Percentiles rank a stretch among this genome's conserved stretches.
Conservation (phyloP, 139 green algal genomes). For the Chlorella sp. region DNA sequence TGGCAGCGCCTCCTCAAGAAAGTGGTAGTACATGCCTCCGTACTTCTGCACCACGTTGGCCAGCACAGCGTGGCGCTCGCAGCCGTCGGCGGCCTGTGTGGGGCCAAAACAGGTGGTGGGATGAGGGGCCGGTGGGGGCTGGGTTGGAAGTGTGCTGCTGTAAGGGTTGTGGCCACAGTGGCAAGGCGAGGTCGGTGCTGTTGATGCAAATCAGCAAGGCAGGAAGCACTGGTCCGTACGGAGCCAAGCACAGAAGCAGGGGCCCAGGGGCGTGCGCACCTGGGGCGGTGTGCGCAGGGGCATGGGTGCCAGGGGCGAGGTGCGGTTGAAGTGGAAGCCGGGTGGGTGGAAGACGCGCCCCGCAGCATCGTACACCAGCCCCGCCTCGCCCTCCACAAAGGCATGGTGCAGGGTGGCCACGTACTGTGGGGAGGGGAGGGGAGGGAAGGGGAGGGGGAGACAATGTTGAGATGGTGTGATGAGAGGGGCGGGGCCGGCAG, state of each 20-base stretch:
- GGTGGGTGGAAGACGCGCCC: constrained; percentile 45
- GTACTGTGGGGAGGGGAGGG: constrained; percentile 11
- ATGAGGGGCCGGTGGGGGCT: too few relatives aligned
- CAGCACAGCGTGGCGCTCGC: constrained; percentile 20
- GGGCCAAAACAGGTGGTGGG: not conserved
- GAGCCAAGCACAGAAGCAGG: not conserved
- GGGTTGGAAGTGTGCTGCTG: not conserved
- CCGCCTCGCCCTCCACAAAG: constrained; percentile 49
- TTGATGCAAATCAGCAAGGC: not conserved
- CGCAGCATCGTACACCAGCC: constrained; percentile 41
- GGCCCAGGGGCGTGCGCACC: not conserved
- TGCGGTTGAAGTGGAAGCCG: constrained; percentile 39
- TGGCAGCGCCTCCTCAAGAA: constrained; percentile 49
- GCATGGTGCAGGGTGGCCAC: constrained; percentile 40
- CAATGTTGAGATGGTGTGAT: not conserved
- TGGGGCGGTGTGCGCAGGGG: constrained; percentile 8
- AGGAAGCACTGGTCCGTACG: not conserved
- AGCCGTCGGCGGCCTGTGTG: not conserved
- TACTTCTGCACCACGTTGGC: constrained; percentile 43
- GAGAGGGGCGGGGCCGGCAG: not conserved
- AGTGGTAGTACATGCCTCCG: constrained; percentile 60
- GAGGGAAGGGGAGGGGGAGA: not conserved
- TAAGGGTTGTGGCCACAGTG: not conserved
- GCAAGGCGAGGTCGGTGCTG: not conserved
- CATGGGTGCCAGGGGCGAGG: constrained; percentile 15